Conservation (phyloP, 805 yeast species). For the Candida krabiensis region DNA sequence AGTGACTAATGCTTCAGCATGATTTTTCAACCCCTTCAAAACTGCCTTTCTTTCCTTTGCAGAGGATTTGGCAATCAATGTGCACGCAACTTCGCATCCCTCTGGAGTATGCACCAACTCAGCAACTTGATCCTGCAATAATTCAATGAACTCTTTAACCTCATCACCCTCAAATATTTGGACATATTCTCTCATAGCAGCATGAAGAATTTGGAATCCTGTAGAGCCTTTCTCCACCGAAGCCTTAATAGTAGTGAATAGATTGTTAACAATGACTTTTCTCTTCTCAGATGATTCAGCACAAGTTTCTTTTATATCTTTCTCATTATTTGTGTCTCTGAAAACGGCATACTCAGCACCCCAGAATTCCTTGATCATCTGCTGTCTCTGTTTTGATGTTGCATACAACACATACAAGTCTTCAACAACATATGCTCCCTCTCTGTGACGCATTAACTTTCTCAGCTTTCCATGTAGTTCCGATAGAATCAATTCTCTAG, state of each 20-base stretch:
- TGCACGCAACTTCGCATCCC: slow-evolving; percentile 89
- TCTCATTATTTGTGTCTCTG: slow-evolving; percentile 67
- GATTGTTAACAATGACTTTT: slow-evolving; percentile 69
- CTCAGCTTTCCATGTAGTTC: slow-evolving; percentile 90
- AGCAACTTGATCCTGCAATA: slow-evolving; percentile 84
- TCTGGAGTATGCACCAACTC: slow-evolving; percentile 94
- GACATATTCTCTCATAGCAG: slow-evolving; percentile 89
- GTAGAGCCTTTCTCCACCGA: slow-evolving; percentile 94
- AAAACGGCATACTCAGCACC: slow-evolving; percentile 94
- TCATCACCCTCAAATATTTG: slow-evolving; percentile 70
- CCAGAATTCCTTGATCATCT: slow-evolving; percentile 95
- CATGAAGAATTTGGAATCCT: slow-evolving; percentile 93
- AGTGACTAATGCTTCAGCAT: slow-evolving; percentile 70
- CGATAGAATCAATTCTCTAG: slow-evolving; percentile 70
- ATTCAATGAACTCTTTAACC: slow-evolving; percentile 76
- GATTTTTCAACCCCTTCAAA: slow-evolving; percentile 70
- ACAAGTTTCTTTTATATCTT: slow-evolving; percentile 65
- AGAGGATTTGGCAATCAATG: slow-evolving; percentile 73
- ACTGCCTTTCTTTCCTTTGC: slow-evolving; percentile 91
- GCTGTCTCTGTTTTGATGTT: slow-evolving; percentile 78
- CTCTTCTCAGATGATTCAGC: slow-evolving; percentile 74
- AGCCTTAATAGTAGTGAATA: slow-evolving; percentile 80
- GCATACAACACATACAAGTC: slow-evolving; percentile 87
- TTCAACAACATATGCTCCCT: slow-evolving; percentile 97
- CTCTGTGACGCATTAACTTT: slow-evolving; percentile 93